A percentile compares a stretch with the other conserved stretches of the same genome.
Conservation (phyloP, 371 early-diverging fungal genomes). For the Apophysomyces variabilis region DNA sequence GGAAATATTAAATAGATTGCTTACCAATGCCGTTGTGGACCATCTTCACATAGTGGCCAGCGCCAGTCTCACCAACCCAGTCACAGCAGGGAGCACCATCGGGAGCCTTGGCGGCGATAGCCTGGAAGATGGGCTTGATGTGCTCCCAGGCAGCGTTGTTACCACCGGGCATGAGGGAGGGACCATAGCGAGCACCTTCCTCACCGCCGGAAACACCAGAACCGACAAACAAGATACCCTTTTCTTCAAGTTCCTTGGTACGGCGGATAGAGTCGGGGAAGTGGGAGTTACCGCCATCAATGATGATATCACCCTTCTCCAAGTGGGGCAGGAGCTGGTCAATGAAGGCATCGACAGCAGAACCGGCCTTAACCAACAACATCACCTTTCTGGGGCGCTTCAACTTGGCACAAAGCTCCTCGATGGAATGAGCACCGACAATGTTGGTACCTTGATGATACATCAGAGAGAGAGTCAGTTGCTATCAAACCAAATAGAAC, state of each 20-base stretch:
- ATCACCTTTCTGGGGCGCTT: conserved; percentile 96
- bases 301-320: conserved; percentile 94
- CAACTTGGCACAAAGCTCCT: conserved; percentile 91
- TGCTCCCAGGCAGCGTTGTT: conserved; percentile 90
- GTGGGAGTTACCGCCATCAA: conserved; percentile 99
- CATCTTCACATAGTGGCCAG: conserved; percentile 99
- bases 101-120: conserved; percentile 89
- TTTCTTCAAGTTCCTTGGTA: conserved; percentile 80
- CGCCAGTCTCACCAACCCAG: conserved; percentile 98
- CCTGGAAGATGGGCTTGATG: conserved; percentile 95
- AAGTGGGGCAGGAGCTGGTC: conserved; percentile 85
- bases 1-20: not conserved
- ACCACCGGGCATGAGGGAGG: conserved; percentile 99
- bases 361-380: conserved; percentile 97
- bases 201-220: conserved; percentile 99
- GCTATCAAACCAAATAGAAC: not conserved
- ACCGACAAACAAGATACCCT: conserved; percentile 95
- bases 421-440: conserved; percentile 91
- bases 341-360: conserved; percentile 96
- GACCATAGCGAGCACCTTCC: conserved; percentile 99
- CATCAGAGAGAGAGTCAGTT: not conserved
- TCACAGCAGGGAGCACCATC: conserved; percentile 96
- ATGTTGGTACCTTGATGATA: conserved; percentile 78
- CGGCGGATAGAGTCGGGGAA: conserved; percentile 97
- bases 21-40: conserved; percentile 98